A percentile compares a stretch with the other conserved stretches of the same genome.
Evolutionary conservation across 495 filamentous ascomycete genomes (phyloP).

Genomic region (Aeminium ludgeri): DNA sequence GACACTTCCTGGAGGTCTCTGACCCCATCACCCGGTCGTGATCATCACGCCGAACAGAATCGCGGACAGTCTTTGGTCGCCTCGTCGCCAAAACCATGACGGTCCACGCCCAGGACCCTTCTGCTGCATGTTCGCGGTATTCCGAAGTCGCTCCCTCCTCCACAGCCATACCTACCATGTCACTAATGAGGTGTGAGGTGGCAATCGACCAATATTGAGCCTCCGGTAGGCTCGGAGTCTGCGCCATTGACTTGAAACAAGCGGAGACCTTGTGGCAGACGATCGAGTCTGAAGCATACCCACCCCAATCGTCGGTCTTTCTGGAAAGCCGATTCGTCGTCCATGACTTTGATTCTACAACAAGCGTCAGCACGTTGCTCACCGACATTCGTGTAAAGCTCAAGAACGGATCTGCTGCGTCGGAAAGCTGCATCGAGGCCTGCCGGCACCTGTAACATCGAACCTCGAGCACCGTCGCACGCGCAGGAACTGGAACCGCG

Average conservation of each 20-base stretch:
- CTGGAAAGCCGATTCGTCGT: conserved; percentile 49
- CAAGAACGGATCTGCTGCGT: no score
- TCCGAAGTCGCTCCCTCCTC: neutral
- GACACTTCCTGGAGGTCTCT: no score
- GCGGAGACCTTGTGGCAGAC: conserved; percentile 55
- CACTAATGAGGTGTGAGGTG: neutral
- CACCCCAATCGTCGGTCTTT: conserved; percentile 66
- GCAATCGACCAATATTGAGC: conserved; percentile 46
- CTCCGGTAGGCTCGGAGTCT: conserved; percentile 42
- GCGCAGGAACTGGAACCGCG: no score
- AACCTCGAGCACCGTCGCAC: no score
- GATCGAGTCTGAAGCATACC: conserved; percentile 73
- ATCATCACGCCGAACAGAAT: no score
- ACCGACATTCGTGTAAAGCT: no score
- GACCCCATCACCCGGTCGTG: no score
- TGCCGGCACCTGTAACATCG: no score
- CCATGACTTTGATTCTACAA: conserved; percentile 64
- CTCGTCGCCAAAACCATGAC: no score
- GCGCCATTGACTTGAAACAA: conserved; percentile 56
- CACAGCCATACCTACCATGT: conserved; percentile 34
- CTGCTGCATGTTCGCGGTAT: neutral
- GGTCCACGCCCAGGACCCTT: no score
- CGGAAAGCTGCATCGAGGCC: no score
- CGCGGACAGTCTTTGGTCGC: no score
- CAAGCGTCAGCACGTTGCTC: neutral